Evolutionary conservation across 306 rosid species (phyloP).

Genomic region (Ammopiptanthus mongolicus): DNA sequence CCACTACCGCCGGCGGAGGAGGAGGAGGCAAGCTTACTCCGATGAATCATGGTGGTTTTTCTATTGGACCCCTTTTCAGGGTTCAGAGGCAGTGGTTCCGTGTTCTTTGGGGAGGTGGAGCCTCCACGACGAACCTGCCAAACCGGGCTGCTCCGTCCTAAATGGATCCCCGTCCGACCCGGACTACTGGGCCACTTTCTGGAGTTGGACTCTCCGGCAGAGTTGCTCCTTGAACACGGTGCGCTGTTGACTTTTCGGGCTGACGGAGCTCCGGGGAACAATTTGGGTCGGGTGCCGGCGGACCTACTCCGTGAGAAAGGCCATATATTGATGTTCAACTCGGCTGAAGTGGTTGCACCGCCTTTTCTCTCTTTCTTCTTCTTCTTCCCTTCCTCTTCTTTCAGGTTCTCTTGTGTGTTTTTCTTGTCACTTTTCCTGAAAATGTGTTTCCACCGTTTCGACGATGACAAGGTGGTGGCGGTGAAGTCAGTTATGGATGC

Average conservation of each 20-base stretch:
- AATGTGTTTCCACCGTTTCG: conserved; percentile 81
- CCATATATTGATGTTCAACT: conserved; percentile 88
- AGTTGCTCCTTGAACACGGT: conserved; percentile 90
- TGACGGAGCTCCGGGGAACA: conserved; percentile 33
- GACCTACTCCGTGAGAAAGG: conserved; percentile 88
- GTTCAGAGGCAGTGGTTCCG: conserved; percentile 19
- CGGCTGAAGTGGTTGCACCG: conserved; percentile 46
- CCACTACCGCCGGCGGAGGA: background rate
- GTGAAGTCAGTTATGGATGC: background rate
- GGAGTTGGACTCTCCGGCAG: conserved; percentile 80
- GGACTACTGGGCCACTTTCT: conserved; percentile 82
- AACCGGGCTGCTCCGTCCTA: conserved; percentile 91
- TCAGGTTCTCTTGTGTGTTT: conserved; percentile 13
- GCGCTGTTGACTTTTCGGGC: conserved; percentile 76
- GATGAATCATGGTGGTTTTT: conserved; percentile 33
- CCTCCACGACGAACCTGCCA: conserved; percentile 73
- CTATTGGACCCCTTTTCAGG: conserved; percentile 34
- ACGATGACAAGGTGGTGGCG: conserved; percentile 26
- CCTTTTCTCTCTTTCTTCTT: conserved; percentile 54
- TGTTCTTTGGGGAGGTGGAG: conserved; percentile 17
- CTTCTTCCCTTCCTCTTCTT: conserved; percentile 34
- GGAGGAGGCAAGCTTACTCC: conserved; percentile 19
- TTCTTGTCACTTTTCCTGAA: conserved; percentile 58
- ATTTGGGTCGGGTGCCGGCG: conserved; percentile 49
- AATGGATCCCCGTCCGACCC: conserved; percentile 61